Percentiles rank a stretch among this genome's conserved stretches.
These are phyloP conservation scores for Erodium maritimum DNA, from an alignment of 345 rosid species.

Conservation along the genomic window DNA sequence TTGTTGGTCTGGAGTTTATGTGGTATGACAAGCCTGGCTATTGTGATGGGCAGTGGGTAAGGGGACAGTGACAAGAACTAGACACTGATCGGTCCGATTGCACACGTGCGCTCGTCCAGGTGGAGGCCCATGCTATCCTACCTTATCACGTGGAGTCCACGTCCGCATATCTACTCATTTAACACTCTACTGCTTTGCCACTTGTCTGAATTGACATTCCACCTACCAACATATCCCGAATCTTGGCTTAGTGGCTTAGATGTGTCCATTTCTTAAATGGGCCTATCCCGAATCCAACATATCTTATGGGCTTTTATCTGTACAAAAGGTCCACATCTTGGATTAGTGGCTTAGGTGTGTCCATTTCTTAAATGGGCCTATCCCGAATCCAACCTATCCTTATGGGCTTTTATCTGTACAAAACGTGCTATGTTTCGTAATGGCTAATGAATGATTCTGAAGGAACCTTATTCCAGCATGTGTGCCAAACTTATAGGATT, in stretches of 20 bases:
- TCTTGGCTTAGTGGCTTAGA: neutral
- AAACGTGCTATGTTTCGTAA: neutral
- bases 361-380: too few relatives aligned
- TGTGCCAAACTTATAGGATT: neutral
- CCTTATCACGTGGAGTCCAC: neutral
- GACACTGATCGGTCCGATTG: slow-evolving; percentile 3
- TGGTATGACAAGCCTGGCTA: too few relatives aligned
- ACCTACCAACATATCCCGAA: neutral
- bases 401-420: too few relatives aligned
- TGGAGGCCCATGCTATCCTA: neutral
- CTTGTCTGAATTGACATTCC: neutral
- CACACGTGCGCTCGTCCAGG: slow-evolving; percentile 5
- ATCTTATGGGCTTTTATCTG: too few relatives aligned
- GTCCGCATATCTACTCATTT: neutral
- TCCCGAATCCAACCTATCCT: too few relatives aligned
- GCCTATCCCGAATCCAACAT: too few relatives aligned
- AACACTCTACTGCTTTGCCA: neutral
- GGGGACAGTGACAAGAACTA: slow-evolving; percentile 19
- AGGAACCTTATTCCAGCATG: neutral
- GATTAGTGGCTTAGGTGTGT: too few relatives aligned
- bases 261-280: too few relatives aligned
- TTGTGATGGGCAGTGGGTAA: slow-evolving; percentile 17
- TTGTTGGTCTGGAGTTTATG: too few relatives aligned
- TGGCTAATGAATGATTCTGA: neutral
- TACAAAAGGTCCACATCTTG: too few relatives aligned